Evolutionary conservation across 306 rosid genomes (phyloP).

Genomic region (Casuarina glauca): DNA sequence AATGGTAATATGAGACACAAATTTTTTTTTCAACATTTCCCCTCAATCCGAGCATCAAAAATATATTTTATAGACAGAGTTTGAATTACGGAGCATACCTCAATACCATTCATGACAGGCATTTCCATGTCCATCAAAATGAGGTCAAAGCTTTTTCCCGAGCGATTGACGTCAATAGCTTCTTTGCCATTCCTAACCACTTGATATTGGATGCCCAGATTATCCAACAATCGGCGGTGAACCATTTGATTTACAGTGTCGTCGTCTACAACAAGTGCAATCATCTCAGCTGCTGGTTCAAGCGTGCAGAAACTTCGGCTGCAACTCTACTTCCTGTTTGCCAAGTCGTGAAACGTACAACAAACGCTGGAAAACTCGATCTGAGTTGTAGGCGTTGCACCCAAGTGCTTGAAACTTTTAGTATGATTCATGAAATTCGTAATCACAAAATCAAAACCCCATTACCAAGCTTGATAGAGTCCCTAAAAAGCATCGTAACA

Average conservation of each 20-base stretch:
- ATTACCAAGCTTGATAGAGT: no score
- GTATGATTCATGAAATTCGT: not conserved
- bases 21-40: no score
- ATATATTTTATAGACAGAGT: no score
- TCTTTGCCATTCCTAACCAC: slow-evolving; percentile 67
- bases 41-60: no score
- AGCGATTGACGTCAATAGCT: slow-evolving; percentile 64
- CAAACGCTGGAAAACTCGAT: not conserved
- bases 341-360: not conserved
- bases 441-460: no score
- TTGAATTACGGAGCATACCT: slow-evolving; percentile 35
- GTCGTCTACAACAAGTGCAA: slow-evolving; percentile 80
- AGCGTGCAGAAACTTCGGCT: not conserved
- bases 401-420: not conserved
- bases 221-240: slow-evolving; percentile 51
- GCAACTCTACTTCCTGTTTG: not conserved
- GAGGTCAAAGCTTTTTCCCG: slow-evolving; percentile 63
- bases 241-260: slow-evolving; percentile 37
- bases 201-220: slow-evolving; percentile 50
- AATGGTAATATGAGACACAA: no score
- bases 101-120: slow-evolving; percentile 88
- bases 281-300: slow-evolving; percentile 23
- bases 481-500: no score
- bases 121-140: slow-evolving; percentile 90
- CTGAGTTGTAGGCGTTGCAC: not conserved